These are phyloP conservation scores for Salvia splendens DNA, from an alignment of 257 asterid species.

Conservation along the genomic window DNA sequence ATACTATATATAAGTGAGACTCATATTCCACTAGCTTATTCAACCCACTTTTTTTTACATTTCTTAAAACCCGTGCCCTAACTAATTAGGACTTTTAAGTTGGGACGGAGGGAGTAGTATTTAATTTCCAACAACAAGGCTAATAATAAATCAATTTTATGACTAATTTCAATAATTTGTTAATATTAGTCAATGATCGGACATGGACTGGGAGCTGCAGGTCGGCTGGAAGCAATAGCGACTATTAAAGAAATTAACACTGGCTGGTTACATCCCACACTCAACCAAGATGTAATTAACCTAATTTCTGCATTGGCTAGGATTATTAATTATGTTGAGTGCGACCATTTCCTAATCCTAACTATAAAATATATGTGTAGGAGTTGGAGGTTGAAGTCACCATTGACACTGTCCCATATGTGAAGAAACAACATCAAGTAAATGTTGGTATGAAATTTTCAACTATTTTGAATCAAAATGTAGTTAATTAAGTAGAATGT, in stretches of 20 bases:
- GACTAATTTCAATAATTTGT: background rate
- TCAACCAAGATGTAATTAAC: background rate
- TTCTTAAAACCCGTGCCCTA: too few relatives aligned
- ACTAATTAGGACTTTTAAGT: too few relatives aligned
- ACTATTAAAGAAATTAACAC: conserved; percentile 7
- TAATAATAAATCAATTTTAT: too few relatives aligned
- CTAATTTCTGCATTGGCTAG: too few relatives aligned
- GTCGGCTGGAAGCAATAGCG: conserved; percentile 1
- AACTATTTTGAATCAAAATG: background rate
- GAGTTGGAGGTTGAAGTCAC: conserved; percentile 15
- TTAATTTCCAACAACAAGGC: background rate
- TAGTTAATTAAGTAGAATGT: too few relatives aligned
- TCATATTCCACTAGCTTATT: too few relatives aligned
- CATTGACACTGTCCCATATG: conserved; percentile 22
- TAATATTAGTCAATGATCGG: conserved; percentile 5
- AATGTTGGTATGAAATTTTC: conserved; percentile 14
- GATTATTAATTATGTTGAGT: too few relatives aligned
- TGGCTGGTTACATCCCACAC: background rate
- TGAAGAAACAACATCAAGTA: conserved; percentile 9
- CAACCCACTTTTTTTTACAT: too few relatives aligned
- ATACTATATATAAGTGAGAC: too few relatives aligned
- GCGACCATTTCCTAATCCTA: background rate
- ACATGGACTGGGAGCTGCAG: conserved; percentile 12
- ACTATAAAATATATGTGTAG: background rate
- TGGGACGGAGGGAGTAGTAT: too few relatives aligned